phyloP scores from a whole-genome alignment of 1,139 yeast genomes.

The Pneumocystis canis region DNA sequence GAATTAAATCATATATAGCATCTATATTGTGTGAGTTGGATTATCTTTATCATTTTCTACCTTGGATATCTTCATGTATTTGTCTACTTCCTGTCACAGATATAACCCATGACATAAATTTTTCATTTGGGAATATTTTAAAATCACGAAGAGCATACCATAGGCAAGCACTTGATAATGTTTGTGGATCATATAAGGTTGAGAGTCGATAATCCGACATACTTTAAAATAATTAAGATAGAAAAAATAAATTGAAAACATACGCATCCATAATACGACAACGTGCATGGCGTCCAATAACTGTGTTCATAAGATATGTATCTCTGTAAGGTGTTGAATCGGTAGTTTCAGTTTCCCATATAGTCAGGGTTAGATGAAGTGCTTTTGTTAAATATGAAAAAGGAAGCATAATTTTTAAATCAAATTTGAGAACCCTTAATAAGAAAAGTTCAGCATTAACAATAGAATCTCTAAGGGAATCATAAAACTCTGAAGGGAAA shows the following conservation, averaged over 20 bases:
- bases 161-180: background rate
- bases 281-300: background rate
- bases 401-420: conserved; percentile 7
- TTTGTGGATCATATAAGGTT: background rate
- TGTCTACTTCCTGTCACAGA: background rate
- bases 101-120: background rate
- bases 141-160: background rate
- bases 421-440: conserved; percentile 13
- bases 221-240: background rate
- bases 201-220: background rate
- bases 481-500: conserved; percentile 15
- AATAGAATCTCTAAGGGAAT: conserved; percentile 14
- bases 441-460: conserved; percentile 15
- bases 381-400: conserved; percentile 6
- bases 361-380: background rate
- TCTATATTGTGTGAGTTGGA: background rate
- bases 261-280: background rate
- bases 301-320: background rate
- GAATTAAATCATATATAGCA: background rate
- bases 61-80: background rate
- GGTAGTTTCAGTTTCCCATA: background rate
- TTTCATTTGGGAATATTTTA: background rate
- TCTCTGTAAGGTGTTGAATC: background rate
- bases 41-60: background rate
- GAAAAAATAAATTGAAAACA: background rate